A percentile compares a stretch with the other conserved stretches of the same genome.
These are phyloP conservation scores for Stephania yunnanensis DNA, from an alignment of 164 flowering plant genomes.

Conservation along the genomic window DNA sequence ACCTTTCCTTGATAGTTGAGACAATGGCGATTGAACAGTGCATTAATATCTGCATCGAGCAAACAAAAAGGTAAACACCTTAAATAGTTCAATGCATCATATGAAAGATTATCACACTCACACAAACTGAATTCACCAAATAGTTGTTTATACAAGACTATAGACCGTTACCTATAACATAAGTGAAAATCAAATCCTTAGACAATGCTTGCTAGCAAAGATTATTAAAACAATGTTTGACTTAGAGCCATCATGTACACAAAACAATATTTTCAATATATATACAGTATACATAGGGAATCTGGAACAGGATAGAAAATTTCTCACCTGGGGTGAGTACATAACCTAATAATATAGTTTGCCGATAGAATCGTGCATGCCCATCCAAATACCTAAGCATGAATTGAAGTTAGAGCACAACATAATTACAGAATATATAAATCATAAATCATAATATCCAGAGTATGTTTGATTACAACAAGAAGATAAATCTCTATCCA, in stretches of 20 bases:
- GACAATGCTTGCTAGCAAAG: background rate
- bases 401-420: slow-evolving; percentile 8
- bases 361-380: slow-evolving; percentile 70
- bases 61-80: background rate
- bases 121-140: too few species aligned
- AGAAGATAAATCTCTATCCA: background rate
- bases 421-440: background rate
- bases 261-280: too few species aligned
- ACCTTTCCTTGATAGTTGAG: slow-evolving; percentile 82
- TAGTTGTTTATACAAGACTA: background rate
- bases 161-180: background rate
- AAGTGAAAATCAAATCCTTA: background rate
- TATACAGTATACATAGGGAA: background rate
- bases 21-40: slow-evolving; percentile 61
- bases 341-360: slow-evolving; percentile 64
- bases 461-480: background rate
- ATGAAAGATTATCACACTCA: background rate
- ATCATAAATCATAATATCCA: background rate
- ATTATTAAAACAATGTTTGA: background rate
- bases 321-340: slow-evolving; percentile 71
- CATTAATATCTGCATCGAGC: slow-evolving; percentile 67
- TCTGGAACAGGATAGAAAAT: background rate
- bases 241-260: background rate
- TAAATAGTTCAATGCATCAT: background rate
- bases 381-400: slow-evolving; percentile 72